Evolutionary conservation across 495 filamentous ascomycete species (phyloP).

Genomic region (Trichoderma parareesei): DNA sequence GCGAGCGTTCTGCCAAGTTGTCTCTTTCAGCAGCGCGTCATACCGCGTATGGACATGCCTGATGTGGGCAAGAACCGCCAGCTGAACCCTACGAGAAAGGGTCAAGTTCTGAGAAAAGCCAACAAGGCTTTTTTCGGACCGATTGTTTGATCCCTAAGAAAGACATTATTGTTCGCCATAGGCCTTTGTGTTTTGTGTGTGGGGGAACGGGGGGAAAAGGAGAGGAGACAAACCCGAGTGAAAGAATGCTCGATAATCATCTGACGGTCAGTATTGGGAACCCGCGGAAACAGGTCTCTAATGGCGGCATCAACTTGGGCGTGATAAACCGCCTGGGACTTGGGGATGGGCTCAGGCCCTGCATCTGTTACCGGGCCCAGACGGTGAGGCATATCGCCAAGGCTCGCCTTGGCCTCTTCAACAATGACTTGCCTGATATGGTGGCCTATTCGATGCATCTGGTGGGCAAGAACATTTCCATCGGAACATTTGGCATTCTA

Average conservation of each 20-base stretch:
- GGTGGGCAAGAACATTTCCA: slow-evolving; percentile 25
- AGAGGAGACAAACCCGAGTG: slow-evolving; percentile 52
- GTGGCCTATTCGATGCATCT: slow-evolving; percentile 73
- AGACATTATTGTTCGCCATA: slow-evolving; percentile 7
- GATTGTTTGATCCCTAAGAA: slow-evolving; percentile 34
- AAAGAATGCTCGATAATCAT: slow-evolving; percentile 77
- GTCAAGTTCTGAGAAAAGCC: slow-evolving; percentile 59
- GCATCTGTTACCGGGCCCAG: slow-evolving; percentile 1
- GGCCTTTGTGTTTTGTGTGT: background rate
- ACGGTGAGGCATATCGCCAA: slow-evolving; percentile 17
- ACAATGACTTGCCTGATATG: slow-evolving; percentile 53
- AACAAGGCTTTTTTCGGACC: slow-evolving; percentile 38
- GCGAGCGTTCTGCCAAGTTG: slow-evolving; percentile 60
- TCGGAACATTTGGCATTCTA: slow-evolving; percentile 12
- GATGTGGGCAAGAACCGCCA: slow-evolving; percentile 81
- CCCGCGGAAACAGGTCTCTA: slow-evolving; percentile 76
- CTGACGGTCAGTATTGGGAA: slow-evolving; percentile 69
- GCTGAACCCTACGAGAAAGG: slow-evolving; percentile 66
- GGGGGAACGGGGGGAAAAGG: slow-evolving; percentile 2
- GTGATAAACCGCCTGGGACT: slow-evolving; percentile 57
- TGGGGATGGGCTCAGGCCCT: slow-evolving; percentile 43
- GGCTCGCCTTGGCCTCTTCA: slow-evolving; percentile 34
- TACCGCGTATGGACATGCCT: slow-evolving; percentile 82
- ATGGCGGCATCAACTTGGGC: slow-evolving; percentile 66
- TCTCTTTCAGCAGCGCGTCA: slow-evolving; percentile 62